phyloP scores from a whole-genome alignment of 345 rosid genomes.

The Euclidium syriacum region DNA sequence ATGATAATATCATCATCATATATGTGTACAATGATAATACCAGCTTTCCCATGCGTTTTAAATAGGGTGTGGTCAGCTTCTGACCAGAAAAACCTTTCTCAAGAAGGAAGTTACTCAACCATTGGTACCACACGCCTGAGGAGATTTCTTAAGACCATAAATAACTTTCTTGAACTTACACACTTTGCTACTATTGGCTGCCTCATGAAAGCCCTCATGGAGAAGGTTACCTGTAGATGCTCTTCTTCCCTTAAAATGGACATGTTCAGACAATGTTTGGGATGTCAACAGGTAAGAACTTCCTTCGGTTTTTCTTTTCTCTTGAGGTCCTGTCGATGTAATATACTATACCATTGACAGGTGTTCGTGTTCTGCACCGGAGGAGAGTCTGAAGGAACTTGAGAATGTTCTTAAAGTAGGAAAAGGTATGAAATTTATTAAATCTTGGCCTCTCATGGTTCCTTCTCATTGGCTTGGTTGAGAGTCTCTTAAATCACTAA shows the following conservation, averaged over 20 bases:
- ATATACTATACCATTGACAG: constrained; percentile 31
- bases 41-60: not conserved
- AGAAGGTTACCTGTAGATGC: constrained; percentile 62
- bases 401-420: constrained; percentile 46
- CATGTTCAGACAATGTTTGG: constrained; percentile 70
- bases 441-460: constrained; percentile 3
- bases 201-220: too few species aligned
- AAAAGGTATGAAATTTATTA: constrained; percentile 43
- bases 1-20: not conserved
- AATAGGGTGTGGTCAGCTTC: not conserved
- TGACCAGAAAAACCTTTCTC: not conserved
- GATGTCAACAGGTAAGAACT: constrained; percentile 52
- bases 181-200: too few species aligned
- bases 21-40: not conserved
- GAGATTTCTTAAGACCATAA: too few species aligned
- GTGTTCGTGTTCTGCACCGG: constrained; percentile 60
- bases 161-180: too few species aligned
- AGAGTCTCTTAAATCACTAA: not conserved
- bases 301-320: not conserved
- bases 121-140: too few species aligned
- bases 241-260: constrained; percentile 78
- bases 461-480: not conserved
- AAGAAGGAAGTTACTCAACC: too few species aligned
- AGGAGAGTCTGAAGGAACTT: constrained; percentile 55
- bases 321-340: not conserved